phyloP scores from a whole-genome alignment of 108 stramenopile species.

The Parmales sp. region DNA sequence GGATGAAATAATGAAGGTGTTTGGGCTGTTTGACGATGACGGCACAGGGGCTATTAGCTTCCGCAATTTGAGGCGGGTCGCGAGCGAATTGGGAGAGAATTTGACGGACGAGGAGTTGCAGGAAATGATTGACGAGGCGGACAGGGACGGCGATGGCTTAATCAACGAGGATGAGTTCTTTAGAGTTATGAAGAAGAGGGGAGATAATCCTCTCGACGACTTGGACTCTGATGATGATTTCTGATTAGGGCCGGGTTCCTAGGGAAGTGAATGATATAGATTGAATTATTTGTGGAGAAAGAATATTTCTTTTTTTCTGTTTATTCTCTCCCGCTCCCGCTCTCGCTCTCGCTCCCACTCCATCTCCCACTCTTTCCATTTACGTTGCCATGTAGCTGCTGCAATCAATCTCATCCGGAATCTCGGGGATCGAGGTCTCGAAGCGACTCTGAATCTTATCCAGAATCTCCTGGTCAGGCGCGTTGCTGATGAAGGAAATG shows the following conservation, averaged over 20 bases:
- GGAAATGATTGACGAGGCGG: constrained; percentile 40
- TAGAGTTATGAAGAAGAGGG: constrained; percentile 54
- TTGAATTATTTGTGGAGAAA: no score
- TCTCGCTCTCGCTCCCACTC: no score
- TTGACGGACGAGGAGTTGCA: constrained; percentile 48
- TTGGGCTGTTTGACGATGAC: constrained; percentile 47
- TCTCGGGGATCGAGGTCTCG: constrained; percentile 93
- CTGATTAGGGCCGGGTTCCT: no score
- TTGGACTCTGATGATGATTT: constrained; percentile 12
- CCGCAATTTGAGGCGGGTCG: constrained; percentile 44
- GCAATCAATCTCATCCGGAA: constrained; percentile 95
- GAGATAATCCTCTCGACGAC: constrained; percentile 18
- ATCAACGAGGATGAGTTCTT: constrained; percentile 61
- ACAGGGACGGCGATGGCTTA: constrained; percentile 50
- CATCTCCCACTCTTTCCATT: no score
- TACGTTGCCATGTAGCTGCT: constrained; percentile 89
- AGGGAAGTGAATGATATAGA: no score
- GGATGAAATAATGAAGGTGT: constrained; percentile 36
- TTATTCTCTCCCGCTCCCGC: no score
- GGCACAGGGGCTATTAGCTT: constrained; percentile 43
- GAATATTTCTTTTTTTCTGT: no score
- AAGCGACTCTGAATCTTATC: constrained; percentile 91
- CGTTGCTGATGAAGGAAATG: constrained; percentile 91
- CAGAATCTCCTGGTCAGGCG: constrained; percentile 84
- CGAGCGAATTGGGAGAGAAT: constrained; percentile 48